These are phyloP conservation scores for Ramaria rubella DNA, from an alignment of 768 basidiomycete genomes.

Conservation along the genomic window DNA sequence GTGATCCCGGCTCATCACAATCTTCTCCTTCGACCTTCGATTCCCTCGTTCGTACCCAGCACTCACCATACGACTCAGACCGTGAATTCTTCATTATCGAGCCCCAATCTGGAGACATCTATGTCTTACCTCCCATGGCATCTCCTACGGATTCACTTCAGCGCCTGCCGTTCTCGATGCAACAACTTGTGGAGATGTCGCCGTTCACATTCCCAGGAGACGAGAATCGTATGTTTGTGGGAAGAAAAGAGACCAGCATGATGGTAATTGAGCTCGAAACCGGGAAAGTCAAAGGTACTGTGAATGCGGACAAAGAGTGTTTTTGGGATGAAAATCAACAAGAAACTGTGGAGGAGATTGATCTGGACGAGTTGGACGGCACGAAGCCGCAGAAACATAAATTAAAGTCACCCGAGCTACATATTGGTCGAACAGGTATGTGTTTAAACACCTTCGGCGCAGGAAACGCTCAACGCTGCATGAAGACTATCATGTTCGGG, in stretches of 20 bases:
- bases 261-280: slow-evolving; percentile 71
- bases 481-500: slow-evolving; percentile 84
- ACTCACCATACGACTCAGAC: slow-evolving; percentile 48
- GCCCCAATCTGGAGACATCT: slow-evolving; percentile 91
- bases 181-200: slow-evolving; percentile 85
- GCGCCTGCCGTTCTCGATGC: slow-evolving; percentile 86
- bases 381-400: slow-evolving; percentile 29
- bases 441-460: slow-evolving; percentile 1
- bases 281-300: slow-evolving; percentile 67
- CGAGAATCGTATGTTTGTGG: slow-evolving; percentile 76
- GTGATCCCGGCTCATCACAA: slow-evolving; percentile 30
- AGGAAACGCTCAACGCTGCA: slow-evolving; percentile 15
- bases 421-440: slow-evolving; percentile 62
- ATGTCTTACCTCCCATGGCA: slow-evolving; percentile 65
- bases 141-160: slow-evolving; percentile 50
- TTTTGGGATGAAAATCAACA: slow-evolving; percentile 56
- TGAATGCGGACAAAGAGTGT: slow-evolving; percentile 58
- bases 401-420: slow-evolving; percentile 37
- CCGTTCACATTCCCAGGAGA: slow-evolving; percentile 75
- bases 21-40: slow-evolving; percentile 50
- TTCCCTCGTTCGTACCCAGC: slow-evolving; percentile 69
- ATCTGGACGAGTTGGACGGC: slow-evolving; percentile 57
- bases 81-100: slow-evolving; percentile 90
- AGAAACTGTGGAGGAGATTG: slow-evolving; percentile 37
- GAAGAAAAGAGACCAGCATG: slow-evolving; percentile 83